A percentile compares a stretch with the other conserved stretches of the same genome.
Conservation (phyloP, 2,329 filamentous ascomycete species). For the Paracamarosporium sp. region DNA sequence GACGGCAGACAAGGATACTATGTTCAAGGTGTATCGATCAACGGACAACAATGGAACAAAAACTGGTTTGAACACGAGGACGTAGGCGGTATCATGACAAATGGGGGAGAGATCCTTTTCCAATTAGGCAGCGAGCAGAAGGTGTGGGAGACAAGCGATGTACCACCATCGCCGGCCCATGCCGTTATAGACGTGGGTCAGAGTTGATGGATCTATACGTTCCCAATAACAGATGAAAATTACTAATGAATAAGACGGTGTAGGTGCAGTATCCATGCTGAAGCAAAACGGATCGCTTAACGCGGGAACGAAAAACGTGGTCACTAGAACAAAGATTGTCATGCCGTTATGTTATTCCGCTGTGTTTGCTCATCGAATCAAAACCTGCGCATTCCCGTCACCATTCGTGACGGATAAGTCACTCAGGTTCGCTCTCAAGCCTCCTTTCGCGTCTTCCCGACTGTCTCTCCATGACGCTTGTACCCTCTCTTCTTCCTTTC, state of each 20-base stretch:
- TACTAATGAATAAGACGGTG: too few relatives aligned
- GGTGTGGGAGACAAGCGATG: constrained; percentile 40
- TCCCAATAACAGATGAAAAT: too few relatives aligned
- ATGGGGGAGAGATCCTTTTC: constrained; percentile 45
- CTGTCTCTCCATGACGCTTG: background rate
- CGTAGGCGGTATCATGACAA: constrained; percentile 38
- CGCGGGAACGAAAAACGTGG: too few relatives aligned
- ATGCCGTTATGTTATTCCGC: too few relatives aligned
- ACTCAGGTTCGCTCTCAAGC: too few relatives aligned
- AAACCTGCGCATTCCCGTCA: too few relatives aligned
- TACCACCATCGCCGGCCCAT: constrained; percentile 43
- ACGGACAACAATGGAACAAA: constrained; percentile 58
- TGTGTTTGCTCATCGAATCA: too few relatives aligned
- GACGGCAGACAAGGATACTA: constrained; percentile 56
- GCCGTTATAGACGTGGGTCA: constrained; percentile 28
- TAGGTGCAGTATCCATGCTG: background rate
- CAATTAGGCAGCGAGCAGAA: constrained; percentile 32
- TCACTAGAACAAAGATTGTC: too few relatives aligned
- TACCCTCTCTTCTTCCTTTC: background rate
- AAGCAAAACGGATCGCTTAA: background rate
- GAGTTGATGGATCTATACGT: background rate
- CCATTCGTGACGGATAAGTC: too few relatives aligned
- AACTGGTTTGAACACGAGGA: constrained; percentile 65
- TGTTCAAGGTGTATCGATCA: constrained; percentile 61
- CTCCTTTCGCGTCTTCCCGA: background rate